Evolutionary conservation across 2,329 filamentous ascomycete species (phyloP).

Genomic region (Alternaria gaisen): DNA sequence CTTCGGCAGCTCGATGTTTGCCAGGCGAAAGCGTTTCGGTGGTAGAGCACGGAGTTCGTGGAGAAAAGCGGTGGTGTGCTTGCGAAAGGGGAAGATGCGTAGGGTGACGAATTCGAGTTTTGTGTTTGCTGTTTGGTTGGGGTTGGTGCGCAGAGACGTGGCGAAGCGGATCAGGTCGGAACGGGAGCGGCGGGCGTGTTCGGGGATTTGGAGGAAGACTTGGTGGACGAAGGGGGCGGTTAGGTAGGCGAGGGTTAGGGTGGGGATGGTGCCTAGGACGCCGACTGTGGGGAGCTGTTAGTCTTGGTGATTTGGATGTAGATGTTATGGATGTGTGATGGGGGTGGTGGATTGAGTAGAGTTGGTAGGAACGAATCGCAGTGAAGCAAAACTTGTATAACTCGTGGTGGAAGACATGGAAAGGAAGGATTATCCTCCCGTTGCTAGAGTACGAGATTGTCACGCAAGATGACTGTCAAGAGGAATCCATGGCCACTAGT

Average conservation of each 20-base stretch:
- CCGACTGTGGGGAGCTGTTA: slow-evolving; percentile 31
- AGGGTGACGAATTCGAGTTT: slow-evolving; percentile 49
- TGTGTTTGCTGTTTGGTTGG: slow-evolving; percentile 30
- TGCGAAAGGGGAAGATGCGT: slow-evolving; percentile 45
- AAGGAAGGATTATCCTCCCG: neutral
- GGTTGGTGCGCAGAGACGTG: slow-evolving; percentile 22
- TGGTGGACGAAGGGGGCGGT: slow-evolving; percentile 50
- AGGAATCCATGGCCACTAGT: neutral
- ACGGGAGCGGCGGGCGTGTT: slow-evolving; percentile 35
- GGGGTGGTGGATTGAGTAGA: too few species aligned
- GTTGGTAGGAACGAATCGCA: neutral
- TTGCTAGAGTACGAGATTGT: neutral
- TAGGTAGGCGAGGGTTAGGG: slow-evolving; percentile 43
- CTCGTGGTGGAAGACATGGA: neutral
- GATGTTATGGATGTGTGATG: neutral
- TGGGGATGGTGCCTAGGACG: slow-evolving; percentile 42
- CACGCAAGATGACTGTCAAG: neutral
- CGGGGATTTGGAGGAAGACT: slow-evolving; percentile 46
- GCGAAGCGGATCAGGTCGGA: slow-evolving; percentile 39
- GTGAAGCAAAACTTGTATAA: neutral
- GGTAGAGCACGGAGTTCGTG: slow-evolving; percentile 47
- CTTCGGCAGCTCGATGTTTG: slow-evolving; percentile 46
- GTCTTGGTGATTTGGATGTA: neutral
- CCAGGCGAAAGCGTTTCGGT: slow-evolving; percentile 35
- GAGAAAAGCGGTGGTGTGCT: slow-evolving; percentile 39